Evolutionary conservation across 2,329 filamentous ascomycete species (phyloP).

Genomic region (Diaporthe sp.): DNA sequence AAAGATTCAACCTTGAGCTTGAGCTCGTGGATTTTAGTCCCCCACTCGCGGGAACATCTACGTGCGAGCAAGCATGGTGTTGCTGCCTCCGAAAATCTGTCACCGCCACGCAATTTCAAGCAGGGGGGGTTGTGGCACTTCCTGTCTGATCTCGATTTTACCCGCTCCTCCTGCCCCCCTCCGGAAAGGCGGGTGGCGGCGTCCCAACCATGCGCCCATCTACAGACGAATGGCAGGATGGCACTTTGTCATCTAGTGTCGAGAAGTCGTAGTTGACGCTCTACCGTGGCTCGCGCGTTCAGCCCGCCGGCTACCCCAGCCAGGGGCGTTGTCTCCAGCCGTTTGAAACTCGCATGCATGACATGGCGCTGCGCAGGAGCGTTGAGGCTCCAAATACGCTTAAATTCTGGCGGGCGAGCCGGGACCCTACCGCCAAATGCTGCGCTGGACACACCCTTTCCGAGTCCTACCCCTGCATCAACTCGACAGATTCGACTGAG

Average conservation of each 20-base stretch:
- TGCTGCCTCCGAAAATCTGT: slow-evolving; percentile 22
- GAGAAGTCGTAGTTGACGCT: slow-evolving; percentile 3
- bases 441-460: slow-evolving; percentile 8
- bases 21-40: neutral
- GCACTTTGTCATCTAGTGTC: slow-evolving; percentile 6
- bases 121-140: slow-evolving; percentile 6
- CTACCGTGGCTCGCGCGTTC: neutral
- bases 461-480: slow-evolving; percentile 16
- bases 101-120: slow-evolving; percentile 29
- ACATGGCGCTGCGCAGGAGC: slow-evolving; percentile 19
- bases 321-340: slow-evolving; percentile 21
- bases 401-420: slow-evolving; percentile 30
- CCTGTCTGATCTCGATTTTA: slow-evolving; percentile 21
- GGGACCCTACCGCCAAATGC: neutral
- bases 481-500: neutral
- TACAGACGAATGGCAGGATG: slow-evolving; percentile 14
- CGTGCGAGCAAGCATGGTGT: slow-evolving; percentile 1
- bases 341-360: slow-evolving; percentile 35
- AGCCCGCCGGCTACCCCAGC: slow-evolving; percentile 11
- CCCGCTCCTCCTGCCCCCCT: neutral
- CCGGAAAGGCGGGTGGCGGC: slow-evolving; percentile 14
- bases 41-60: slow-evolving; percentile 14
- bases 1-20: neutral
- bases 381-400: slow-evolving; percentile 35
- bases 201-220: neutral